Conservation (phyloP, 768 basidiomycete genomes). For the Leccinum pellstonianum region DNA sequence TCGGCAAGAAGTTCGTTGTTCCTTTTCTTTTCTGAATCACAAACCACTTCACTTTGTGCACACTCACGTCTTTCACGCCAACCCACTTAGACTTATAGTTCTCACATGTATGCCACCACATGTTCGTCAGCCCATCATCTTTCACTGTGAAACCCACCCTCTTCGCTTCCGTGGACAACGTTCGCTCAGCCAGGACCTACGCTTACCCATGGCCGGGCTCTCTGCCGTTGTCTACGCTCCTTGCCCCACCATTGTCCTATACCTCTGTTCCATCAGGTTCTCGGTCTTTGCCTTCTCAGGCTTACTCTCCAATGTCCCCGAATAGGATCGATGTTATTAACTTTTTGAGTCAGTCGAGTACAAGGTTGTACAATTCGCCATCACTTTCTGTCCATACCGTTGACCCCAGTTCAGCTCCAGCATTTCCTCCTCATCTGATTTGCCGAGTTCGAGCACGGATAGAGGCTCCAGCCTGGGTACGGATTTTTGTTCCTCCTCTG, state of each 20-base stretch:
- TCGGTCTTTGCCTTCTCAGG: constrained; percentile 1
- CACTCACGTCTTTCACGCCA: constrained; percentile 27
- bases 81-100: constrained; percentile 13
- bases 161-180: constrained; percentile 10
- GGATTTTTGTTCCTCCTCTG: constrained; percentile 11
- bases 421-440: neutral
- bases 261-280: neutral
- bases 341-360: neutral
- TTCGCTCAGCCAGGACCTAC: constrained; percentile 3
- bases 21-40: constrained; percentile 13
- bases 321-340: neutral
- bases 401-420: constrained; percentile 10
- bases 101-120: constrained; percentile 31
- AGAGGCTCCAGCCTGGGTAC: constrained; percentile 19
- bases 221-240: constrained; percentile 22
- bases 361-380: constrained; percentile 12
- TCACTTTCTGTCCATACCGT: neutral
- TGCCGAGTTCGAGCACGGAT: constrained; percentile 1
- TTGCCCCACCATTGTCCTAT: constrained; percentile 1
- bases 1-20: constrained; percentile 14
- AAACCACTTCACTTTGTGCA: constrained; percentile 14
- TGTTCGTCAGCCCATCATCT: constrained; percentile 26
- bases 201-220: constrained; percentile 12
- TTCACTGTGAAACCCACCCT: constrained; percentile 16
- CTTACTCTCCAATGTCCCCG: neutral